phyloP scores from a whole-genome alignment of 2,329 filamentous ascomycete genomes.

The Ceratocystis papillata region DNA sequence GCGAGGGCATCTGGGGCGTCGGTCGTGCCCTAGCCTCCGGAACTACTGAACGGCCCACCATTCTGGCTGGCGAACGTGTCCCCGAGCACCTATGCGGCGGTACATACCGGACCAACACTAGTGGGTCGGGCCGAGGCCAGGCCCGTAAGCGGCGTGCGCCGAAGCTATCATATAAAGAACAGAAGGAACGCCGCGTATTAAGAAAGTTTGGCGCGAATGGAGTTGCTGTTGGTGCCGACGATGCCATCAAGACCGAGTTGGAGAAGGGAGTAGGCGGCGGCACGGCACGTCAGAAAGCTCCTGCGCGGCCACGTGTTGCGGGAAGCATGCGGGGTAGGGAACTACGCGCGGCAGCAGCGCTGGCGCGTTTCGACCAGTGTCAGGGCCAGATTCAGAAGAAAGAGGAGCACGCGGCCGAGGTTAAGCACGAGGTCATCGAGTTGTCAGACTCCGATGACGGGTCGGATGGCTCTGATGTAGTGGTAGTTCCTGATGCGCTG shows the following conservation, averaged over 20 bases:
- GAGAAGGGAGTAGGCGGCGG: constrained; percentile 47
- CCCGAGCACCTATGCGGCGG: constrained; percentile 71
- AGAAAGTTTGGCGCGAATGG: constrained; percentile 70
- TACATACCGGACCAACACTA: constrained; percentile 52
- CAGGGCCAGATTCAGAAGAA: constrained; percentile 33
- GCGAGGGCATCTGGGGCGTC: constrained; percentile 73
- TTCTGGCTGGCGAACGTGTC: constrained; percentile 45
- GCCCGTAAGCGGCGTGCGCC: constrained; percentile 34
- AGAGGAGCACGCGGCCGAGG: constrained; percentile 29
- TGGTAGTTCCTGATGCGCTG: constrained; percentile 39
- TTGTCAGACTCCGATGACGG: constrained; percentile 26
- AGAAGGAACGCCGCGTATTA: constrained; percentile 58
- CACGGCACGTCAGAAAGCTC: constrained; percentile 33
- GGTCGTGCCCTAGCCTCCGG: constrained; percentile 54
- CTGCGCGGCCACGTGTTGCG: constrained; percentile 61
- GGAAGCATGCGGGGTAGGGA: constrained; percentile 64
- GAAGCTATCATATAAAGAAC: constrained; percentile 55
- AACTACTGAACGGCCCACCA: constrained; percentile 44
- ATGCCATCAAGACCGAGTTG: constrained; percentile 51
- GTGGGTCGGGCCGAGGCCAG: constrained; percentile 36
- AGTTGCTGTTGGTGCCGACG: constrained; percentile 57
- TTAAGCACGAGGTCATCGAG: constrained; percentile 37
- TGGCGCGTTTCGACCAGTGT: constrained; percentile 56
- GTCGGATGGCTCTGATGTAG: constrained; percentile 25
- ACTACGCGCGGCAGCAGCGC: constrained; percentile 62